Evolutionary conservation across 176 grass and related monocot genomes (phyloP).

Genomic region (Paspalum vaginatum): DNA sequence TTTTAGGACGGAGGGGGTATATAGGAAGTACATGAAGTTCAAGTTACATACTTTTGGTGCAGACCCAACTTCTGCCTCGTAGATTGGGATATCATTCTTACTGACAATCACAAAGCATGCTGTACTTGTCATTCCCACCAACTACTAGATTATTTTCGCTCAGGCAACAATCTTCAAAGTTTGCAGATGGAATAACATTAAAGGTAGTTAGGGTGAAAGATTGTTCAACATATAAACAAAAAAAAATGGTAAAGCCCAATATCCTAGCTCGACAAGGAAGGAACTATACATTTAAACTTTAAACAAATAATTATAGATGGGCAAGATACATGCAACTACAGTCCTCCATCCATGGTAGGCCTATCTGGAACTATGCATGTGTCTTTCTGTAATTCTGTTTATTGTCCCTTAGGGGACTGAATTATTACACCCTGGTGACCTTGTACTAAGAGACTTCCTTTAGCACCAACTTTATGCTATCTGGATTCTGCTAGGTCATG

Average conservation of each 20-base stretch:
- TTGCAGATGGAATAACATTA: constrained; percentile 1
- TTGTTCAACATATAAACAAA: constrained; percentile 2
- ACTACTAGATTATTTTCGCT: not conserved
- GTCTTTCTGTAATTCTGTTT: not conserved
- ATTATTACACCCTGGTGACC: not conserved
- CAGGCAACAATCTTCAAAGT: constrained; percentile 17
- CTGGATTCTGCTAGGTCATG: not conserved
- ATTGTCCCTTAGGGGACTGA: not conserved
- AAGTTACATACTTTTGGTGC: constrained; percentile 50
- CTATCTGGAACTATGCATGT: constrained; percentile 1
- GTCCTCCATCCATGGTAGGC: not conserved
- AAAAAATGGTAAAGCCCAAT: not conserved
- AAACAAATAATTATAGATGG: constrained; percentile 16
- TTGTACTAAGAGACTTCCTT: not conserved
- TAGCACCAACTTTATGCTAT: not conserved
- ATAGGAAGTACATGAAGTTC: constrained; percentile 27
- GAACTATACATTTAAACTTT: constrained; percentile 6
- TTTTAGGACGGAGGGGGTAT: not conserved
- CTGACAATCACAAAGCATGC: constrained; percentile 88
- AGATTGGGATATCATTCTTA: constrained; percentile 87
- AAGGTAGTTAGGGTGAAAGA: not conserved
- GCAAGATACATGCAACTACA: constrained; percentile 7
- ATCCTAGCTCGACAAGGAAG: constrained; percentile 20
- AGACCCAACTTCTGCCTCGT: constrained; percentile 86
- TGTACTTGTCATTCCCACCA: constrained; percentile 72